Evolutionary conservation across 2,329 filamentous ascomycete genomes (phyloP), one percentile per base, ranked within the genome.

Genomic region (Monascus ruber): DNA sequence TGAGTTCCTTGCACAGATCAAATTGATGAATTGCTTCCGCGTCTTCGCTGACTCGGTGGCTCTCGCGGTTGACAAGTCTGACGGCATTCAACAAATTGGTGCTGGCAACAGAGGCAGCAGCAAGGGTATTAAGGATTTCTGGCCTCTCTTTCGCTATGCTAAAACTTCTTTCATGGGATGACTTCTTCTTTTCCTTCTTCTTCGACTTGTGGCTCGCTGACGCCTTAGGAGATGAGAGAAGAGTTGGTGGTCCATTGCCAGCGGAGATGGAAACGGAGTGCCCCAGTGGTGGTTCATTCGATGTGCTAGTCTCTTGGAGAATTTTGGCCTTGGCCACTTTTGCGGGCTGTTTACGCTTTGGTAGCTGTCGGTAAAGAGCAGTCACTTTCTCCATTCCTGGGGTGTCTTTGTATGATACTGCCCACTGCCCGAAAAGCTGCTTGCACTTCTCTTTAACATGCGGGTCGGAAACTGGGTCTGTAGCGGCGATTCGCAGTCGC

Each of bases 381-480:
- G 85, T 78, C 44, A 96, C 79, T 26, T 79, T 73, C 52, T 85
- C 79, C 51, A 96, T 77, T 0, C 89, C 89, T 1, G 83, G 79
- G 0, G 79, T 85, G 41, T 75, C 77, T 51, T 85, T 85, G 64
- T 94, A 95, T 43, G 84, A 79, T 25, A 72, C 71, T 3, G 86
- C 79, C 91, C 91, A 98, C 60, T 85, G 79, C 36, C 80, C 74
- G 58, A 94, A 98, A 2, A 98, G 70, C 42, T 84, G 77, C 36
- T 84, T 82, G 59, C 87, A 94, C 65, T 94, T 95, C 46, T 83
- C 78, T 52, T 77, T 82, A n/a, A 98, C 89, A 42, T 85, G 77
- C 0, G 79, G 73, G 59, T 96, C 88, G 1, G 87, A 88, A 45
- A 91, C 73, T 11, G 85, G 74, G 38, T 91, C 88, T 11, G 84